Evolutionary conservation across 176 grass and related monocot genomes (phyloP), one percentile per base, ranked within the genome.

Genomic region (Puccinellia tenuiflora): DNA sequence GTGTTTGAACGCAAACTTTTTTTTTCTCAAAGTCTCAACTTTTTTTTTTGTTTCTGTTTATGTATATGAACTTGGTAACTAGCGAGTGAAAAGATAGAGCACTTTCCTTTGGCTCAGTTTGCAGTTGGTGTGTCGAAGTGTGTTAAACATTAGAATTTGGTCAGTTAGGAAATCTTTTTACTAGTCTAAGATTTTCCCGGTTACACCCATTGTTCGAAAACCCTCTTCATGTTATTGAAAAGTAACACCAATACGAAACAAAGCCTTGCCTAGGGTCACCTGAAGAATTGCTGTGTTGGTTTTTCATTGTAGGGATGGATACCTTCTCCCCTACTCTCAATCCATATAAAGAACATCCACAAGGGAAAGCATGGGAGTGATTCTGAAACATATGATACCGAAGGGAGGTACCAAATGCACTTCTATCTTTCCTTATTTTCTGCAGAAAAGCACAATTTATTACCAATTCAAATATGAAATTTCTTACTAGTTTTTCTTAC

Each of bases 291-390:
- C 9, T 14, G 10, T 20, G 42, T 40, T n/a, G 0, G 42, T 39
- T 11, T 59, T 45, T 70, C n/a, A 84, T 47, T 85, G 14, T 11
- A 94, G 92, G 73, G 84, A 35, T 89, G 89, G 77, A 63, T 91
- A 14, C 92, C 86, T 46, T 94, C 92, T 3, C 92, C 76, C 64
- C 50, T 94, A 39, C 57, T 91, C 0, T 78, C 92, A 26, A 92
- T 94, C 71, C 73, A 89, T 78, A 75, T 94, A 75, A 87, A 87
- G 16, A 87, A 92, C 77, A 92, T 94, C 30, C 89, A 94, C 50
- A 94, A 87, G 85, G 79, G 53, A 5, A 94, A 94, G 83, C 92
- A 94, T 13, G 92, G 90, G 30, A 91, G 92, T 40, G 89, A 91
- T 48, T 88, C 79, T 85, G 86, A 91, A 67, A 39, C 89, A 21